Conservation (phyloP, 2,329 filamentous ascomycete genomes). For the Neopestalotiopsis sp. region DNA sequence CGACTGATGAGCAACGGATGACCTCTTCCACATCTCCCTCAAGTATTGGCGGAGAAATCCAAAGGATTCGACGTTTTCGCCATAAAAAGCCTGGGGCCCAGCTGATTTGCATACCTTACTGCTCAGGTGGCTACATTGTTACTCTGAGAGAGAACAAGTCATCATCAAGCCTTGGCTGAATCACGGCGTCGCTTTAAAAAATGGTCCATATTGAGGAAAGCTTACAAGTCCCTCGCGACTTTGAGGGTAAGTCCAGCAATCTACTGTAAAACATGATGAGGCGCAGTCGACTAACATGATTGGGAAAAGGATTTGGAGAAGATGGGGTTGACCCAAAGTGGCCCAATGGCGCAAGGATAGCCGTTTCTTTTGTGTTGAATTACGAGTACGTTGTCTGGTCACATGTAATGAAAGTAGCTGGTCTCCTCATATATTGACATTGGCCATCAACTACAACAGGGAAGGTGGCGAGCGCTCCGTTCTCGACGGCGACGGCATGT, state of each 20-base stretch:
- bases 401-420: not conserved
- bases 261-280: not conserved
- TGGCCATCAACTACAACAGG: no score
- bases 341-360: conserved; percentile 29
- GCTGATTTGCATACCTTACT: not conserved
- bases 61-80: not conserved
- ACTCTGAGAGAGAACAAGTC: no score
- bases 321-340: conserved; percentile 29
- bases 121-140: not conserved
- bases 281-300: not conserved
- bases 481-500: conserved; percentile 29
- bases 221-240: conserved; percentile 26
- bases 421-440: no score
- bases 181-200: not conserved
- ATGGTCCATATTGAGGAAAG: conserved; percentile 25
- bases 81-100: not conserved
- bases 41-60: not conserved
- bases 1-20: not conserved
- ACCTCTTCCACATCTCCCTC: not conserved
- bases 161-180: no score
- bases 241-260: conserved; percentile 27
- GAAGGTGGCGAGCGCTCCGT: conserved; percentile 33
- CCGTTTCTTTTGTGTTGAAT: conserved; percentile 29
- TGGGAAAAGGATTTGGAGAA: conserved; percentile 24
- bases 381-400: conserved; percentile 24